These are phyloP conservation scores for Vitis rotundifolia DNA, from an alignment of 164 flowering plant species.

Conservation along the genomic window DNA sequence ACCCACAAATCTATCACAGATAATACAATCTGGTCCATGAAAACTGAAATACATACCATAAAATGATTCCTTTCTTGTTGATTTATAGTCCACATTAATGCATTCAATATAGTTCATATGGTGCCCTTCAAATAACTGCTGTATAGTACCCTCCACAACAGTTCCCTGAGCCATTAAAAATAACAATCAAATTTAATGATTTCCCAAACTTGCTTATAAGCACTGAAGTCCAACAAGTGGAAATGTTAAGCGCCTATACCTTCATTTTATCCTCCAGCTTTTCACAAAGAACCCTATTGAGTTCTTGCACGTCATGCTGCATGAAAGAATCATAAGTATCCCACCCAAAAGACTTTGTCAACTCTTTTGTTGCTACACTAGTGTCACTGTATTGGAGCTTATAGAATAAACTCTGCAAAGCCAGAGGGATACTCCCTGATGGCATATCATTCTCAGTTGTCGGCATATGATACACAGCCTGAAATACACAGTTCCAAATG, in stretches of 20 bases:
- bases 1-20: no score
- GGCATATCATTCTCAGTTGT: no score
- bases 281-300: slow-evolving; percentile 36
- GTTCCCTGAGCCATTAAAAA: slow-evolving; percentile 29
- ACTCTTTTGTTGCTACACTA: slow-evolving; percentile 42
- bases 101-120: slow-evolving; percentile 45
- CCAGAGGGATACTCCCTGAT: no score
- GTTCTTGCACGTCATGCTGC: slow-evolving; percentile 49
- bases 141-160: slow-evolving; percentile 47
- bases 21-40: no score
- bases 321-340: slow-evolving; percentile 42
- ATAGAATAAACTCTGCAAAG: slow-evolving; percentile 27
- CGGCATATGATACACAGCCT: slow-evolving; percentile 18
- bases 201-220: no score
- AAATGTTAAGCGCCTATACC: slow-evolving; percentile 13
- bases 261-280: slow-evolving; percentile 48
- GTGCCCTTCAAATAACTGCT: slow-evolving; percentile 42
- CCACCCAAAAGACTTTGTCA: slow-evolving; percentile 48
- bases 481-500: slow-evolving; percentile 6
- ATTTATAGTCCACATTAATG: slow-evolving; percentile 42
- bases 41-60: slow-evolving; percentile 23
- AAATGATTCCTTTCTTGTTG: slow-evolving; percentile 42
- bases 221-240: no score
- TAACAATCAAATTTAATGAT: not conserved
- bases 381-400: slow-evolving; percentile 38